phyloP scores from a whole-genome alignment of 148 eudicot genomes.

The Rhododendron henanense region DNA sequence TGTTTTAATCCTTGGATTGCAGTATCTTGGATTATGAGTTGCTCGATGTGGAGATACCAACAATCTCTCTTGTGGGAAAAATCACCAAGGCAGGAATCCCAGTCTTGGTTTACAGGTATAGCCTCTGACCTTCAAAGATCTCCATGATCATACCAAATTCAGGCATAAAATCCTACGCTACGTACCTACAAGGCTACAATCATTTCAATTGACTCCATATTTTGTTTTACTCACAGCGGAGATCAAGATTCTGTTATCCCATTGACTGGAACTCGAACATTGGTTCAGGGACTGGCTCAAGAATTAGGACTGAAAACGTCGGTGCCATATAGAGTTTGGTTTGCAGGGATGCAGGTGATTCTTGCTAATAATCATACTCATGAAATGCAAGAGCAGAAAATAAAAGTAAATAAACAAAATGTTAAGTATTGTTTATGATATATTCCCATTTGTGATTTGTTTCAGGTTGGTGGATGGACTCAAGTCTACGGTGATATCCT shows the following conservation, averaged over 20 bases:
- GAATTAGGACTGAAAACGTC: conserved; percentile 29
- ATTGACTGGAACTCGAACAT: conserved; percentile 28
- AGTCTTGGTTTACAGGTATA: conserved; percentile 26
- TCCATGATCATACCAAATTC: neutral
- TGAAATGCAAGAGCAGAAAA: neutral
- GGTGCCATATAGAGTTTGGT: conserved; percentile 41
- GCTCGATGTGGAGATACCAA: conserved; percentile 29
- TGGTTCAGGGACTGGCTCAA: conserved; percentile 26
- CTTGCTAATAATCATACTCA: neutral
- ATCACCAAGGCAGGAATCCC: conserved; percentile 24
- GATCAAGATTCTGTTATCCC: conserved; percentile 46
- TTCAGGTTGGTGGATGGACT: conserved; percentile 50
- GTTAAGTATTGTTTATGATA: neutral
- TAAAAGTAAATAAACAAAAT: neutral
- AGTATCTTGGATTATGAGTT: conserved; percentile 25
- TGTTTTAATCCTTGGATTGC: neutral
- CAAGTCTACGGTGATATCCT: conserved; percentile 28
- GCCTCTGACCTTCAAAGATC: conserved; percentile 5
- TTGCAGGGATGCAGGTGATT: conserved; percentile 32
- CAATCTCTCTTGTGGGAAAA: conserved; percentile 23
- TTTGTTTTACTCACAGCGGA: conserved; percentile 22
- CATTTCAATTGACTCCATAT: neutral
- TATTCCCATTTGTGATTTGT: neutral
- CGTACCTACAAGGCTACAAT: neutral
- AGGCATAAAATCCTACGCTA: neutral